phyloP scores from a whole-genome alignment of 2,329 filamentous ascomycete genomes.

The Penicillium sp. region DNA sequence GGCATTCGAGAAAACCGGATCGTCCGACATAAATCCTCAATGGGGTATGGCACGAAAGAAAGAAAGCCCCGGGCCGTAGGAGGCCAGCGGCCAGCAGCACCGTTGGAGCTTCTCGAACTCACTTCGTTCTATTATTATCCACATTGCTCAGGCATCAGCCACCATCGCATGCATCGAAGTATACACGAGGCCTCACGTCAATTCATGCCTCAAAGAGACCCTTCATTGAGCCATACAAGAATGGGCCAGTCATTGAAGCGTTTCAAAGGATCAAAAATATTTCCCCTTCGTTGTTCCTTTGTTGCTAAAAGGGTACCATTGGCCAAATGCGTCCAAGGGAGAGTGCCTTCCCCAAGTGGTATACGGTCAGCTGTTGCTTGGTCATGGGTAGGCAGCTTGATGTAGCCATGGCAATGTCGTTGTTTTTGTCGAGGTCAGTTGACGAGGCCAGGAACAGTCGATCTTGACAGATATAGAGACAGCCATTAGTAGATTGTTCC shows the following conservation, averaged over 20 bases:
- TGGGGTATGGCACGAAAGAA: background rate
- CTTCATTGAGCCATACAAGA: background rate
- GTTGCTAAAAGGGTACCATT: constrained; percentile 2
- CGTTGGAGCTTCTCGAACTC: constrained; percentile 11
- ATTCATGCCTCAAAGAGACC: constrained; percentile 1
- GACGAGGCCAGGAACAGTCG: background rate
- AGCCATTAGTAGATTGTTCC: background rate
- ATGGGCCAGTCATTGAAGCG: background rate
- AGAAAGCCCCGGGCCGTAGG: constrained; percentile 17
- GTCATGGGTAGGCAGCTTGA: background rate
- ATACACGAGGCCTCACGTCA: background rate
- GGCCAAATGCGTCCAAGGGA: constrained; percentile 6
- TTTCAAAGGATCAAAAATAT: background rate
- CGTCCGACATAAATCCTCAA: background rate
- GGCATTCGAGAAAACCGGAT: constrained; percentile 28
- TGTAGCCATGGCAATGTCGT: background rate
- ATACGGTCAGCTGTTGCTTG: background rate
- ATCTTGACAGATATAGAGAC: background rate
- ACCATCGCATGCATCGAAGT: constrained; percentile 8
- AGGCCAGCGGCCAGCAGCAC: constrained; percentile 9
- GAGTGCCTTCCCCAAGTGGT: background rate
- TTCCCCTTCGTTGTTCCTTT: constrained; percentile 6
- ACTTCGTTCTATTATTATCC: constrained; percentile 28
- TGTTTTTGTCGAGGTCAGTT: background rate
- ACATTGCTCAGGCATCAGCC: background rate